Base-by-base conservation (phyloP, 2,329 filamentous ascomycete genomes). In the Didymella pomorum region DNA sequence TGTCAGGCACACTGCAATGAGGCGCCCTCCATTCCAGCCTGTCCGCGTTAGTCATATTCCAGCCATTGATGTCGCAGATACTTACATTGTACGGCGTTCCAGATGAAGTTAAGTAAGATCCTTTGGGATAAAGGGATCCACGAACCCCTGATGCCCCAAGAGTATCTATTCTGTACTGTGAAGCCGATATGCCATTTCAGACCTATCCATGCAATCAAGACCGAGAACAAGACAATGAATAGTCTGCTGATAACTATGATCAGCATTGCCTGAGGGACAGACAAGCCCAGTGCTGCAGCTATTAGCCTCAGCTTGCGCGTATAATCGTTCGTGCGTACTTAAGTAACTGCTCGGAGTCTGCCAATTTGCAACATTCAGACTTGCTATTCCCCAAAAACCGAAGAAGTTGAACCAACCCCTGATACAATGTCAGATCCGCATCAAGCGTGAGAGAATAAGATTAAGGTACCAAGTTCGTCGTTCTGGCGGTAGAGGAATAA, bases 131-230 rank as follows among this genome's bases (percentile, higher is more conserved):
- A 69, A 0, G 81, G 80, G 29, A 83, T 80, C 51, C 82, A 84
- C 44, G 79, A 80, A 1, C 76, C 81, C 28, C 79, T 73, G 69
- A 83, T 66, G 3, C 82, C 82, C 81, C 82, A 84, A 8, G 79
- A 80, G 61, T 76, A 82, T 6, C 82, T 75, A 61, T 81, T 83
- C 64, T 83, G 81, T 14, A 83, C 72, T 0, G 81, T 83, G 63
- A 82, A 75, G 16, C 82, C 81, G 55, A 84, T 79, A 62, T 84
- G 82, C 81, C 81, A 83, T 37, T 76, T 77, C 4, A 83, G 52
- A 12, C 81, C 82, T 21, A 78, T 79, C 79, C 80, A 82, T 9
- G 79, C 81, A 23, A 83, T 78, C 4, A 82, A 61, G 11, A 74
- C 74, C 0, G 81, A 76, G 60, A 83, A 83, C 9, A 77, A 46